These are phyloP conservation scores for Monotropa hypopitys DNA, from an alignment of 179 eudicot genomes.

Conservation along the genomic window DNA sequence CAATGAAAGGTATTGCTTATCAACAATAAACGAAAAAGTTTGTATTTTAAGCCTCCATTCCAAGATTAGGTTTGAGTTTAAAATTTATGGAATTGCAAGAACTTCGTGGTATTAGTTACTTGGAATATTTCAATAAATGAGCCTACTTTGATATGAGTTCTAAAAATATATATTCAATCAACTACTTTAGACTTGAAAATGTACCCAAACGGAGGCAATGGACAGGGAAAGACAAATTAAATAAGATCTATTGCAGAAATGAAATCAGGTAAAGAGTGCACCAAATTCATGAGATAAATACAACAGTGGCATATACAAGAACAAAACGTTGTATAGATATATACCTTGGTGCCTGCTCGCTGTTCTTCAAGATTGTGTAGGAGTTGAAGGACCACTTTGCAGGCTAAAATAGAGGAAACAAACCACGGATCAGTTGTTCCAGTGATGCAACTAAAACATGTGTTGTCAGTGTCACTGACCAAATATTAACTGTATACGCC, in stretches of 20 bases:
- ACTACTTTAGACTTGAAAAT: not conserved
- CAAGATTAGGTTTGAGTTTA: no score
- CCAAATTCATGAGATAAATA: not conserved
- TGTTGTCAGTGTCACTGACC: not conserved
- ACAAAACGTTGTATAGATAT: not conserved
- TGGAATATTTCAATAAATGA: not conserved
- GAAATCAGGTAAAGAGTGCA: not conserved
- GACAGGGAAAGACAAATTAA: not conserved
- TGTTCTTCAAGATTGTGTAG: constrained; percentile 62
- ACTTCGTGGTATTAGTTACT: not conserved
- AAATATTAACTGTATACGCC: not conserved
- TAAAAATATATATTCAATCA: not conserved
- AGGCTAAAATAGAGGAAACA: constrained; percentile 45
- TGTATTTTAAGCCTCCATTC: no score
- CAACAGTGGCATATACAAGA: not conserved
- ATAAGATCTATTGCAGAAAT: not conserved
- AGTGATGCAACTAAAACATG: not conserved
- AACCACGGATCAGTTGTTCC: not conserved
- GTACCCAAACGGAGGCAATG: not conserved
- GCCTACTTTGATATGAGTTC: not conserved
- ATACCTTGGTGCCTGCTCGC: constrained; percentile 85
- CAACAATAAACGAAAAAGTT: not conserved
- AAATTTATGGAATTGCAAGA: no score
- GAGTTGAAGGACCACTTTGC: constrained; percentile 82
- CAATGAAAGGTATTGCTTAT: not conserved